These are phyloP conservation scores for Aureobasidium sp. DNA, from an alignment of 2,329 filamentous ascomycete genomes.

Conservation along the genomic window DNA sequence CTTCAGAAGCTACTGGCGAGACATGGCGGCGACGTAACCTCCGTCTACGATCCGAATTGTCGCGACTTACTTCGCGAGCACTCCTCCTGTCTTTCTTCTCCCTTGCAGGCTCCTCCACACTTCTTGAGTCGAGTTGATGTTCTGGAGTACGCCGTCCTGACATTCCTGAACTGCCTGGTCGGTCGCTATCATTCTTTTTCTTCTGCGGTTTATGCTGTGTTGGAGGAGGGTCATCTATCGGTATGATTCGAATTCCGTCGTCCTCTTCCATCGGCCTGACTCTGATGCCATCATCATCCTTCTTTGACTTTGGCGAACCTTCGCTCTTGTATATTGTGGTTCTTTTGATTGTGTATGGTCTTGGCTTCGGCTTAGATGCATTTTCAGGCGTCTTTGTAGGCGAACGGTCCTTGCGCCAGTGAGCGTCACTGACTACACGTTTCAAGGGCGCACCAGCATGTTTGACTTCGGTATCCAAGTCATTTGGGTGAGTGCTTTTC, in stretches of 20 bases:
- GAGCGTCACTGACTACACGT: constrained; percentile 84
- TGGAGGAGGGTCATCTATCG: neutral
- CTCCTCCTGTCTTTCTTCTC: neutral
- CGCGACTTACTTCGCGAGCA: neutral
- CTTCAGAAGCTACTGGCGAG: constrained; percentile 10
- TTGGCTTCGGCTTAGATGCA: neutral
- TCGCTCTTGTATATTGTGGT: neutral
- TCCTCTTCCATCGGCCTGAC: constrained; percentile 14
- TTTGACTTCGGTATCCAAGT: constrained; percentile 36
- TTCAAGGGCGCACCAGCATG: constrained; percentile 67
- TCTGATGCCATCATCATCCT: constrained; percentile 14
- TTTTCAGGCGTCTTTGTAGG: constrained; percentile 16
- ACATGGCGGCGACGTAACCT: neutral
- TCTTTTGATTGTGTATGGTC: constrained; percentile 9
- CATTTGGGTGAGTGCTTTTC: constrained; percentile 27
- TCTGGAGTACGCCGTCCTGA: neutral
- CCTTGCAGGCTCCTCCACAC: neutral
- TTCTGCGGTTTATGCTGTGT: neutral
- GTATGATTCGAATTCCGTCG: constrained; percentile 7
- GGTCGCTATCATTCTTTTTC: neutral
- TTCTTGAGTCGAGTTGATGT: neutral
- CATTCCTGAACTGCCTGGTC: neutral
- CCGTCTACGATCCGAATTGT: constrained; percentile 2
- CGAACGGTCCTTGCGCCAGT: constrained; percentile 50
- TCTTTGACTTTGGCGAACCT: constrained; percentile 10